Evolutionary conservation across 768 basidiomycete species (phyloP), one percentile per base, ranked within the genome.

Genomic region (Cystobasidium onofrii): DNA sequence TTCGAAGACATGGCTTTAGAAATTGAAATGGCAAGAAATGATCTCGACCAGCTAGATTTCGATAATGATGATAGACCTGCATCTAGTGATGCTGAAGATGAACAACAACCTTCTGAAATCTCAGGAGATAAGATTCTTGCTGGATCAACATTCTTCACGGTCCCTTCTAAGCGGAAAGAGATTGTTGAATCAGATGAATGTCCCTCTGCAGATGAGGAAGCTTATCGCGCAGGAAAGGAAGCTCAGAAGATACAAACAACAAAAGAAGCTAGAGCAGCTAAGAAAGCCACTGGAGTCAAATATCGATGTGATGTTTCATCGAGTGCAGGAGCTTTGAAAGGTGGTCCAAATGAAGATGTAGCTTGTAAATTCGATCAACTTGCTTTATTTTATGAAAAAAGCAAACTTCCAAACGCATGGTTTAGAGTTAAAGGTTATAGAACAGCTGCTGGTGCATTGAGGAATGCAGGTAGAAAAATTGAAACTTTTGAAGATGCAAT

Each of bases 151-250:
- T 61, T 39, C 36, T 64, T 64, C 27, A 54, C 46, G 3, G 23
- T 69, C 15, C 66, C 66, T 31, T 69, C 66, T 10, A 69, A 50
- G 27, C 66, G 66, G 1, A 33, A 41, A 52, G 66, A 44, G n/a
- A 41, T 50, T 7, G 46, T 46, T 20, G 66, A 69, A 34, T 69
- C 66, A 4, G 66, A 69, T 50, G 74, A 80, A 75, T 75, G 76
- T 50, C 75, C 79, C 55, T 80, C 80, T 12, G 62, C 43, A 31
- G 43, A 74, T n/a, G 77, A 75, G 52, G 67, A 72, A 74, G 74
- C n/a, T 2, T 43, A 34, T 55, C 55, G 31, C 23, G 71, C 71
- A 6, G 33, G 39, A 1, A 60, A 60, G 23, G 71, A 62, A 29
- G 18, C n/a, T 13, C 4, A 62, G 25, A 31, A 43, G 60, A 7